Evolutionary conservation across 2,329 filamentous ascomycete species (phyloP), one percentile per base, ranked within the genome.

Genomic region (Aspergillus sp.): DNA sequence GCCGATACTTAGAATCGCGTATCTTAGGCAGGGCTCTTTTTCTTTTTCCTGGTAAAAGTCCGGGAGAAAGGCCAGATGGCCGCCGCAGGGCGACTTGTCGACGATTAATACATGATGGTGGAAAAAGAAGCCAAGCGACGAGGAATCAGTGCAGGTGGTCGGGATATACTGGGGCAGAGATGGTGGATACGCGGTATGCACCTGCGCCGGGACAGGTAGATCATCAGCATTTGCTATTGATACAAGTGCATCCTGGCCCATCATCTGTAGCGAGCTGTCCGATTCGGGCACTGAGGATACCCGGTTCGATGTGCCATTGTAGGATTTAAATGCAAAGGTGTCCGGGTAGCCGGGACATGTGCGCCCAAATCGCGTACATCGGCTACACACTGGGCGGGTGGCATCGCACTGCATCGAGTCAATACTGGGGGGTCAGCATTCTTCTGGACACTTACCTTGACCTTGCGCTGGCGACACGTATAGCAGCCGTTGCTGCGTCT

Each of bases 381-480:
- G 24, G 13, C n/a, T 17, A 32, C 47, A 48, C 15, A 12, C 32
- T 13, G 47, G 47, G 9, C 45, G 17, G 2, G 30, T 48, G 1
- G 47, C 47, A n/a, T 48, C 47, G 32, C 32, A 48, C 47, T 48
- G 17, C 9, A 30, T 30, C 9, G 5, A 11, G 9, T 15, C 7
- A 8, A 17, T 36, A 34, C 30, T n/a, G n/a, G n/a, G n/a, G n/a
- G n/a, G n/a, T n/a, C n/a, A 34, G 15, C 18, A 8, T 12, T 26
- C 3, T 47, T 5, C 22, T 24, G 5, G 6, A 3, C 3, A 32
- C 18, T 9, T n/a, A 48, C 47, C 47, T 48, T 48, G 8, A 48
- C 47, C 34, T 48, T 48, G 30, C 47, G 47, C 17, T 48, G 47
- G n/a, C 47, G 47, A n/a, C 47, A 48, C 9, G 47, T 48, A 38